Base-by-base conservation (phyloP, 2,329 filamentous ascomycete species). In the Aureobasidium subglaciale region DNA sequence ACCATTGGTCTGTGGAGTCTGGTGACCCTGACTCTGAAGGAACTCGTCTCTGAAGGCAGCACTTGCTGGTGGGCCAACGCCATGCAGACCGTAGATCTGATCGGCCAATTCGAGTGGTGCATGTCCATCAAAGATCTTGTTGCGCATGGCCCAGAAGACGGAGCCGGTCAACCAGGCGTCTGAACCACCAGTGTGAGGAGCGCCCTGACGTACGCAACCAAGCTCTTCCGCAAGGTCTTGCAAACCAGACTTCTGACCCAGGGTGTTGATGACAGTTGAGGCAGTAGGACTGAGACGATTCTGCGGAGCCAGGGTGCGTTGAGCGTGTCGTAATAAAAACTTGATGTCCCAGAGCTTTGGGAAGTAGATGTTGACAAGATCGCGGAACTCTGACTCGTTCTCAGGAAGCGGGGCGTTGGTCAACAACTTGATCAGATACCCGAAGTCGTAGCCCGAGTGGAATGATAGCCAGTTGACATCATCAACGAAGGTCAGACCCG, bases 361-460 rank as follows among this genome's bases (percentile, higher is more conserved):
- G 70, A 99, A 99, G 77, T 92, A 97, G 43, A 89, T 86, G 67
- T 88, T 88, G 72, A 97, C 89, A 45, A 92, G 82, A 65, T 86
- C 82, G 68, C 95, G 88, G 70, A 97, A 99, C 60, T 93, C 86
- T 48, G 85, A 81, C 69, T 97, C 93, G 63, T 95, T 90, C 63
- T 90, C 88, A 0, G 93, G 93, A 7, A 99, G 78, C 41, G 86
- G 83, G 62, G 85, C 81, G 72, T 88, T 88, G 56, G 88, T 86
- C 69, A 99, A 85, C 57, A 96, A 84, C 74, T 99, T 99, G 67
- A 95, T 91, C 43, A 99, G 78, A 67, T 97, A 97, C 46, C 91
- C 93, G 72, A 99, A 97, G 74, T 99, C 93, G 72, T 99, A 99
- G 59, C 92, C 93, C 25, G 90, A 93, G 70, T 99, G 93, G 73